phyloP scores from a whole-genome alignment of 2,329 filamentous ascomycete genomes.

The Xylaria sp. region DNA sequence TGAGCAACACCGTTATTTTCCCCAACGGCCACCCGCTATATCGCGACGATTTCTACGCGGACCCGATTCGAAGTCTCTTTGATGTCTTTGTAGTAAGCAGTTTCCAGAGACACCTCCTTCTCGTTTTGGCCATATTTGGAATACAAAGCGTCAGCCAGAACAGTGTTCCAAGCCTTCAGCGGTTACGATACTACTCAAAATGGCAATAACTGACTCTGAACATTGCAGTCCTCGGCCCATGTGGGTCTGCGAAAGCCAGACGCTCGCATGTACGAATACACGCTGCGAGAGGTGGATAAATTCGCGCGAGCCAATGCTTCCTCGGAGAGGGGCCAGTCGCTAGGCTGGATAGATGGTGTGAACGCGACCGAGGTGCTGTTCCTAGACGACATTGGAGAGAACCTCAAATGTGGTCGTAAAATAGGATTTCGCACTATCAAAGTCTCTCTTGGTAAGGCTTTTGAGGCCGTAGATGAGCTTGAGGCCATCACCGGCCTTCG shows the following conservation, averaged over 20 bases:
- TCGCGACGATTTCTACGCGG: conserved; percentile 59
- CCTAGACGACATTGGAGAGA: conserved; percentile 93
- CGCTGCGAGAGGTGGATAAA: conserved; percentile 72
- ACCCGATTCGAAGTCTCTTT: conserved; percentile 74
- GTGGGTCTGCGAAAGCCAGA: conserved; percentile 90
- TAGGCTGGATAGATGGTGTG: conserved; percentile 64
- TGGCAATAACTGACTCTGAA: background rate
- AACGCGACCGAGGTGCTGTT: conserved; percentile 79
- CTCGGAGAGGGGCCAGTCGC: conserved; percentile 51
- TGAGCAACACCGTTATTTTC: conserved; percentile 92
- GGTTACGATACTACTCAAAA: background rate
- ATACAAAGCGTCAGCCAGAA: background rate
- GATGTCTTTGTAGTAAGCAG: conserved; percentile 76
- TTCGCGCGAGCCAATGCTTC: conserved; percentile 65
- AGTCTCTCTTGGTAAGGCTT: conserved; percentile 80
- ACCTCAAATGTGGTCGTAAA: conserved; percentile 80
- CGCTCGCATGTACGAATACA: conserved; percentile 79
- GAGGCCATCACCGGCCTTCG: conserved; percentile 77
- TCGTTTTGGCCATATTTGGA: background rate
- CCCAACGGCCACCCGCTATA: conserved; percentile 77
- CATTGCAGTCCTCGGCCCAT: conserved; percentile 73
- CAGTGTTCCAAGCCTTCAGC: too few species aligned
- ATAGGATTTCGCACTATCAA: conserved; percentile 86
- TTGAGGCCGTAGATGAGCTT: conserved; percentile 83
- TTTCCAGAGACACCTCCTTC: background rate